Base-by-base conservation (phyloP, 2,329 filamentous ascomycete genomes). In the Septoria petroselini region DNA sequence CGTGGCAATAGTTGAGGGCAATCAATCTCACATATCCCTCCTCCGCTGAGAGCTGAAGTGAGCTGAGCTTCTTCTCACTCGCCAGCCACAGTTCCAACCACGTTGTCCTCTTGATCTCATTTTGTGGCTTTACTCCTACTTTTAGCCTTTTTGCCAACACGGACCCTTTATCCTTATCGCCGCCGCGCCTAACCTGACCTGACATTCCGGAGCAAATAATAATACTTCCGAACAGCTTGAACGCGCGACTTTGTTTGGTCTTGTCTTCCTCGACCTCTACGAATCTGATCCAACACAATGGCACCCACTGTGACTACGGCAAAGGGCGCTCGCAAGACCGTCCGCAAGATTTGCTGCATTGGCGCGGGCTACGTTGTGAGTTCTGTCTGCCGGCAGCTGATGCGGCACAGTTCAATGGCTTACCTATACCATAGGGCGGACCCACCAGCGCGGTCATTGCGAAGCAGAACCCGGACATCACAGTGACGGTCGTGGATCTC, bases 371-470 rank as follows among this genome's bases (percentile, higher is more conserved):
- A 88, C 66, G 83, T 88, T 57, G 84, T 87, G 75, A 62, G 82
- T n/a, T n/a, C n/a, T 61, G 58, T 55, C 19, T 29, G 7, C 19
- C 17, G 11, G 30, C 21, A 40, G 37, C 40, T 17, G 30, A 33
- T 42, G 29, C 30, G 25, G 7, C 23, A 25, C 31, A 17, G 18
- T 44, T 14, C 29, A 38, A 42, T 50, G 19, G 41, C 52, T 58
- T 27, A 58, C 51, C 40, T 29, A 41, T 46, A 30, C 34, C 18
- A 50, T 41, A 60, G 84, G 85, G 85, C 60, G 86, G 85, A 31
- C 86, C 87, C 40, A 90, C 85, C 30, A 84, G 84, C 17, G 83
- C 87, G 9, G 79, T 91, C 25, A 80, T 90, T 49, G 87, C 87
- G 17, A 79, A 82, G 62, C 79, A 88, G 58, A 88, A 88, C 66